Evolutionary conservation across 257 asterid species (phyloP).

Genomic region (Solanum appendiculatum): DNA sequence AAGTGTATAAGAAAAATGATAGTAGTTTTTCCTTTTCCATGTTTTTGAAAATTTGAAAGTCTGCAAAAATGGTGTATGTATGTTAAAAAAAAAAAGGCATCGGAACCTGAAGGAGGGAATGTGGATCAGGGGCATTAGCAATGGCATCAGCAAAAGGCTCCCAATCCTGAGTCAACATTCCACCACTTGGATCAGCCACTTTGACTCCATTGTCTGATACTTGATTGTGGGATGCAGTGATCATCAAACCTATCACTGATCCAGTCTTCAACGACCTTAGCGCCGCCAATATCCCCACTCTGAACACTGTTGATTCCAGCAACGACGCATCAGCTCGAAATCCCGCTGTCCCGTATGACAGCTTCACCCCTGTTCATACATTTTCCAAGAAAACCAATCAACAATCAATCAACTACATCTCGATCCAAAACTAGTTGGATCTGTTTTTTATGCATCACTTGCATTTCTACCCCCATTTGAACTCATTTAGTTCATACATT

Average conservation of each 20-base stretch:
- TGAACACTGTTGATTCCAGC: conserved; percentile 67
- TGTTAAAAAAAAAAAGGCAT: neutral
- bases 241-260: conserved; percentile 69
- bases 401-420: neutral
- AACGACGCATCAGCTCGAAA: conserved; percentile 68
- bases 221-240: conserved; percentile 88
- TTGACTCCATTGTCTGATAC: conserved; percentile 80
- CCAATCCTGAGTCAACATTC: conserved; percentile 93
- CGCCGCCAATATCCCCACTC: conserved; percentile 84
- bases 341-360: conserved; percentile 89
- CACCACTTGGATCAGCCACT: conserved; percentile 85
- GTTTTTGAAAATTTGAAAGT: neutral
- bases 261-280: conserved; percentile 67
- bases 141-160: conserved; percentile 79
- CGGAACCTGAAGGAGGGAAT: conserved; percentile 53
- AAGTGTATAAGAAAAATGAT: neutral
- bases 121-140: conserved; percentile 65
- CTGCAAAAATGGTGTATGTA: neutral
- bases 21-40: neutral
- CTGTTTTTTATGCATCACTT: neutral
- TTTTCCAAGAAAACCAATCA: neutral
- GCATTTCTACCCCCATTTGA: neutral
- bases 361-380: conserved; percentile 34
- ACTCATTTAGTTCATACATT: neutral
- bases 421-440: neutral